Conservation (phyloP, 192 early-diverging fungal species). For the Podila epicladia region DNA sequence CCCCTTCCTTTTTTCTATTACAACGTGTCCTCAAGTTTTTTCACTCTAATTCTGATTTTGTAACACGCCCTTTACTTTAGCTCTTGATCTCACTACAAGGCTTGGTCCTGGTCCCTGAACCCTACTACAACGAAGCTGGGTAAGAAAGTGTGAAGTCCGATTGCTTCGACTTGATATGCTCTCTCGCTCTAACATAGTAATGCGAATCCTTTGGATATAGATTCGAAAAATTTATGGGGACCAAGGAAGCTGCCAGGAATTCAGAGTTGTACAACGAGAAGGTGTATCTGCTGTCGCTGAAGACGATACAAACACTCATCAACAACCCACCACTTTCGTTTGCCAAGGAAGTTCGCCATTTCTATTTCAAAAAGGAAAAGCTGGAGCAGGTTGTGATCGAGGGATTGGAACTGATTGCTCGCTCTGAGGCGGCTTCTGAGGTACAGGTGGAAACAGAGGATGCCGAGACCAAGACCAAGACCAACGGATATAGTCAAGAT, state of each 20-base stretch:
- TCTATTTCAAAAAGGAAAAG: constrained; percentile 32
- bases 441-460: not conserved
- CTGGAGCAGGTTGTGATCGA: constrained; percentile 47
- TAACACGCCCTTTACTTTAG: not conserved
- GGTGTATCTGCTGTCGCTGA: constrained; percentile 59
- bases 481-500: not conserved
- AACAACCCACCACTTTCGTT: constrained; percentile 41
- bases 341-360: constrained; percentile 33
- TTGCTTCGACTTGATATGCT: not conserved
- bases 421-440: constrained; percentile 15
- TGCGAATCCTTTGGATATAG: not conserved
- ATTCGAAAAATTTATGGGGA: constrained; percentile 66
- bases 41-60: not conserved
- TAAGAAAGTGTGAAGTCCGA: constrained; percentile 3
- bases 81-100: constrained; percentile 66
- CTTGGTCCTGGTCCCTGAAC: constrained; percentile 60
- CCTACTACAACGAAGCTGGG: constrained; percentile 71
- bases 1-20: too few species aligned
- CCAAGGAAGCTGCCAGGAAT: constrained; percentile 56
- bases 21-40: not conserved
- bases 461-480: not conserved
- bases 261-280: constrained; percentile 68
- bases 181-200: not conserved
- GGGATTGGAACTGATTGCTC: constrained; percentile 38
- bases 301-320: constrained; percentile 45